Evolutionary conservation across 1,284 basidiomycete genomes (phyloP).

Genomic region (Coniophora puteana): DNA sequence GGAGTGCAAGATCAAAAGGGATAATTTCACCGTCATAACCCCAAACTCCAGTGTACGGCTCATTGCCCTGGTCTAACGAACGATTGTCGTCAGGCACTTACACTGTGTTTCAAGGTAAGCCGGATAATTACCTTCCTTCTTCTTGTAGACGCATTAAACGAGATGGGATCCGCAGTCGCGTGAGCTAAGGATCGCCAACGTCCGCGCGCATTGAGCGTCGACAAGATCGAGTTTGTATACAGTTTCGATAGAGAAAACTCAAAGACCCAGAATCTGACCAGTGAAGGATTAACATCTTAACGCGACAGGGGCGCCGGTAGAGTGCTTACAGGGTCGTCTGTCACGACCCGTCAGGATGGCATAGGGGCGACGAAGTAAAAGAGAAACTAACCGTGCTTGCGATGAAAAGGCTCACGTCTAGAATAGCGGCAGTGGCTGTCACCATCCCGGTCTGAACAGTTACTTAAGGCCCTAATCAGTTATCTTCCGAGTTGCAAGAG

Average conservation of each 20-base stretch:
- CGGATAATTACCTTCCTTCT: too few relatives aligned
- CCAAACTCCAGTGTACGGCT: too few relatives aligned
- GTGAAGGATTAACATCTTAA: neutral
- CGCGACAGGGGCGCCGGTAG: neutral
- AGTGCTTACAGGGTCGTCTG: neutral
- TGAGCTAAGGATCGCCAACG: conserved; percentile 15
- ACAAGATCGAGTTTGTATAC: conserved; percentile 54
- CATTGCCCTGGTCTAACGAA: too few relatives aligned
- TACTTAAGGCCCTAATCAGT: conserved; percentile 4
- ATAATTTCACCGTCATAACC: too few relatives aligned
- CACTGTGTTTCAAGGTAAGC: too few relatives aligned
- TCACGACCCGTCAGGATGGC: neutral
- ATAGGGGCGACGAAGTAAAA: neutral
- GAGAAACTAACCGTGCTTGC: conserved; percentile 9
- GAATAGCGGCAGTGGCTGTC: conserved; percentile 12
- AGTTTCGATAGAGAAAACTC: conserved; percentile 51
- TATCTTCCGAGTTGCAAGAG: neutral
- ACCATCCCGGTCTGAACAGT: conserved; percentile 18
- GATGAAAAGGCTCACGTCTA: conserved; percentile 14
- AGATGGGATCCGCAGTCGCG: too few relatives aligned
- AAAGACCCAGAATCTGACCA: conserved; percentile 50
- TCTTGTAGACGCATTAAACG: too few relatives aligned
- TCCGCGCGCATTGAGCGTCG: conserved; percentile 47
- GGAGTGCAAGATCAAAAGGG: too few relatives aligned
- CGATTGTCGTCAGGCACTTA: too few relatives aligned